Conservation (phyloP, 208 protist genomes). For the Leishmania gerbilli region DNA sequence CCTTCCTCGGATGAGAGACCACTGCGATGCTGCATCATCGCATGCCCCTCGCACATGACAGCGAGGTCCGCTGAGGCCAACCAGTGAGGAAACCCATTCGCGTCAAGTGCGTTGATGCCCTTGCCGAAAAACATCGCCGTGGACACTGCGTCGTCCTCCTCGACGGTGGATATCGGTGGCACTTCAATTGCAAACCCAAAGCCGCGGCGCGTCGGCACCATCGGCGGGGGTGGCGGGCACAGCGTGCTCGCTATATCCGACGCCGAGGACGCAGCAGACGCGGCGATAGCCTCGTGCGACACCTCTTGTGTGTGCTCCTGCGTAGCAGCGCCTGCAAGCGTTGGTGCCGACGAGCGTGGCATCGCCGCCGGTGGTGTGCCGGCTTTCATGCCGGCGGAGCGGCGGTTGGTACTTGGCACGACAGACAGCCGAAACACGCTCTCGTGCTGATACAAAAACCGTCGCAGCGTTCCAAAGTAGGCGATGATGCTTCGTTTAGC, state of each 20-base stretch:
- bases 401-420: not conserved
- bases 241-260: not conserved
- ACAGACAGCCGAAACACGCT: conserved; percentile 3
- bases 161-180: not conserved
- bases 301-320: not conserved
- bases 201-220: conserved; percentile 8
- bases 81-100: conserved; percentile 21
- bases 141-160: not conserved
- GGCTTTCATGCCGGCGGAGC: not conserved
- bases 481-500: conserved; percentile 29
- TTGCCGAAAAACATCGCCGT: not conserved
- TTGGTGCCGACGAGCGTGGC: not conserved
- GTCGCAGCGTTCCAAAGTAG: conserved; percentile 30
- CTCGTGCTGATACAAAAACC: conserved; percentile 28
- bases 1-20: conserved; percentile 24
- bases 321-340: not conserved
- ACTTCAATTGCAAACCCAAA: conserved; percentile 8
- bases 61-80: conserved; percentile 18
- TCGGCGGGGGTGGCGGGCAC: not conserved
- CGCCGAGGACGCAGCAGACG: not conserved
- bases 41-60: conserved; percentile 10
- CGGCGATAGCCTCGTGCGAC: not conserved
- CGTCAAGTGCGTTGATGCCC: conserved; percentile 6
- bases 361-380: not conserved
- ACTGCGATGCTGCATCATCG: not conserved